Conservation (phyloP, 257 asterid species). For the Osmanthus fragrans region DNA sequence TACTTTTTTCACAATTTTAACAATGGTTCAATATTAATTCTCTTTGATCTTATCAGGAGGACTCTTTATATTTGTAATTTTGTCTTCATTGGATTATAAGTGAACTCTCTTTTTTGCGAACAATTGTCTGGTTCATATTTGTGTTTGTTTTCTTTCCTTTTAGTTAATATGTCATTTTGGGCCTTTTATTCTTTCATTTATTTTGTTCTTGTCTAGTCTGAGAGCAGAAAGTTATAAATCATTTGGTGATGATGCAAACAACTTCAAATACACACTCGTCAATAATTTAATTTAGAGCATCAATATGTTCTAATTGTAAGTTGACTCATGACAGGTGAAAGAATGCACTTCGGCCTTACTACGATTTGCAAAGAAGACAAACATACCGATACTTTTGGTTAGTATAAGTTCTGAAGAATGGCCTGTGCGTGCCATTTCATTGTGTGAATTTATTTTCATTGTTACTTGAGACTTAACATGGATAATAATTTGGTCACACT, state of each 20-base stretch:
- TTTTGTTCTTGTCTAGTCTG: slow-evolving; percentile 15
- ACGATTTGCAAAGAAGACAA: slow-evolving; percentile 87
- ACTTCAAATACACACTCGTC: slow-evolving; percentile 11
- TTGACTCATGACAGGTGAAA: slow-evolving; percentile 62
- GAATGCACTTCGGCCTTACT: slow-evolving; percentile 92
- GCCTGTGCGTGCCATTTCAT: not conserved
- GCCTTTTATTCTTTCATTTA: slow-evolving; percentile 2
- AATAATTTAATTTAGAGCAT: not conserved
- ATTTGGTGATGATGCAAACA: slow-evolving; percentile 10
- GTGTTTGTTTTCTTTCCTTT: slow-evolving; percentile 14
- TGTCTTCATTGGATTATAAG: slow-evolving; percentile 10
- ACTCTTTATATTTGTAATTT: not conserved
- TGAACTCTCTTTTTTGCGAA: not conserved
- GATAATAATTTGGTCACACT: slow-evolving; percentile 17
- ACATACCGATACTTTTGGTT: slow-evolving; percentile 83
- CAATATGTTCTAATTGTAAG: slow-evolving; percentile 10
- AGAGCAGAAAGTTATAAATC: not conserved
- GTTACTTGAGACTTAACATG: slow-evolving; percentile 10
- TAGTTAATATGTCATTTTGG: slow-evolving; percentile 17
- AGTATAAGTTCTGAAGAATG: slow-evolving; percentile 25
- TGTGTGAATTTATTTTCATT: not conserved
- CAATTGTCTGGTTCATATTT: slow-evolving; percentile 1
- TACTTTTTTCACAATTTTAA: slow-evolving; percentile 8
- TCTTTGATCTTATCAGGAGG: slow-evolving; percentile 4
- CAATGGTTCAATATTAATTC: not conserved